Conservation (phyloP, 192 early-diverging fungal species). For the Diversispora epigaea region DNA sequence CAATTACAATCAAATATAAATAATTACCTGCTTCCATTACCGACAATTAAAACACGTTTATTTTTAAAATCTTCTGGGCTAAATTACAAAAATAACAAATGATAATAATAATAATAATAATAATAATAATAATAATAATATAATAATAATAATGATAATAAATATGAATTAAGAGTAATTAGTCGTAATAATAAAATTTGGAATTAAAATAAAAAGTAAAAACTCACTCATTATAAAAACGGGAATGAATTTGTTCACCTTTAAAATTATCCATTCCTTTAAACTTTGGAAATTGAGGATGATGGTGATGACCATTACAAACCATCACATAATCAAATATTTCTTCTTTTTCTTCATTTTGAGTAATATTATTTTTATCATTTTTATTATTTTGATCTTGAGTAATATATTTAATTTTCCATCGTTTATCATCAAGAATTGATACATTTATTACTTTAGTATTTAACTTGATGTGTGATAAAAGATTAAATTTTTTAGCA, state of each 20-base stretch:
- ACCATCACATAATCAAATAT: constrained; percentile 64
- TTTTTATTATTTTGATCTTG: neutral
- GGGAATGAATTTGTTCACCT: constrained; percentile 56
- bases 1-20: too few species aligned
- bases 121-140: too few species aligned
- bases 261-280: constrained; percentile 50
- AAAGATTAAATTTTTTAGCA: constrained; percentile 49
- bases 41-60: constrained; percentile 56
- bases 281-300: constrained; percentile 53
- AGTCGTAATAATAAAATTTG: neutral
- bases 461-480: constrained; percentile 52
- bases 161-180: neutral
- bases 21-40: constrained; percentile 45
- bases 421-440: constrained; percentile 38
- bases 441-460: constrained; percentile 49
- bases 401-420: constrained; percentile 15
- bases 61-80: constrained; percentile 51
- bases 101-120: too few species aligned
- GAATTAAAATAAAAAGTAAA: neutral
- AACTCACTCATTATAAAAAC: constrained; percentile 51
- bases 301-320: constrained; percentile 59
- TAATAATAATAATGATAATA: too few species aligned
- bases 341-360: constrained; percentile 40
- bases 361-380: too few species aligned
- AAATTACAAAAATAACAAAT: neutral